These are phyloP conservation scores for Populus tomentosa DNA, from an alignment of 441 rosid genomes.

Conservation along the genomic window DNA sequence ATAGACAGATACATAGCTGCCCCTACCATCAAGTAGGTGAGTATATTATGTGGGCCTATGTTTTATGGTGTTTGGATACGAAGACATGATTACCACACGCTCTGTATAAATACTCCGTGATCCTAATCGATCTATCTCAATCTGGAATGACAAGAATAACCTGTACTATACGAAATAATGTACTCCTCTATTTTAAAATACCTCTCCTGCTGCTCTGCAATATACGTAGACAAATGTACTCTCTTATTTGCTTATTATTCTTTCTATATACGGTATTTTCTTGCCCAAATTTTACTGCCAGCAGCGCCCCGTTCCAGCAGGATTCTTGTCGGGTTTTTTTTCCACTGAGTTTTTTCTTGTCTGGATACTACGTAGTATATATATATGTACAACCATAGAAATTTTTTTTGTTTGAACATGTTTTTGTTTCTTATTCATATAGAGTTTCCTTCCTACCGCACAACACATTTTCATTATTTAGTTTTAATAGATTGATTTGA, in stretches of 20 bases:
- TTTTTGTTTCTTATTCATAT: too few relatives aligned
- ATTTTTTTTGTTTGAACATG: too few relatives aligned
- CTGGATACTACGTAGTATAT: too few relatives aligned
- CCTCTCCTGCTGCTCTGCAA: background rate
- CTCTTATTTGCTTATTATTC: constrained; percentile 22
- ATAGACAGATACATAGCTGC: too few relatives aligned
- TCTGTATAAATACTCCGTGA: background rate
- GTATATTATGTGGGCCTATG: background rate
- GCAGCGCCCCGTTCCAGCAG: background rate
- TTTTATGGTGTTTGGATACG: background rate
- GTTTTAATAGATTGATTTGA: too few relatives aligned
- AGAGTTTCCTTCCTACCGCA: too few relatives aligned
- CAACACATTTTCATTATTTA: too few relatives aligned
- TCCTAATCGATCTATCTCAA: background rate
- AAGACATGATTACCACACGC: background rate
- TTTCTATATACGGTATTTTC: background rate
- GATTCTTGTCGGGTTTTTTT: background rate
- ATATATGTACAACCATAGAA: too few relatives aligned
- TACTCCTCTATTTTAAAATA: background rate
- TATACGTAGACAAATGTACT: constrained; percentile 3
- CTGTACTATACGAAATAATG: background rate
- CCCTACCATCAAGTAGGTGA: background rate
- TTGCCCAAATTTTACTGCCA: background rate
- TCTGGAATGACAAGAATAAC: background rate
- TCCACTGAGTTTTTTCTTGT: too few relatives aligned